These are phyloP conservation scores for Agarophyton chilense DNA, from an alignment of 23 red algal species.

Conservation along the genomic window DNA sequence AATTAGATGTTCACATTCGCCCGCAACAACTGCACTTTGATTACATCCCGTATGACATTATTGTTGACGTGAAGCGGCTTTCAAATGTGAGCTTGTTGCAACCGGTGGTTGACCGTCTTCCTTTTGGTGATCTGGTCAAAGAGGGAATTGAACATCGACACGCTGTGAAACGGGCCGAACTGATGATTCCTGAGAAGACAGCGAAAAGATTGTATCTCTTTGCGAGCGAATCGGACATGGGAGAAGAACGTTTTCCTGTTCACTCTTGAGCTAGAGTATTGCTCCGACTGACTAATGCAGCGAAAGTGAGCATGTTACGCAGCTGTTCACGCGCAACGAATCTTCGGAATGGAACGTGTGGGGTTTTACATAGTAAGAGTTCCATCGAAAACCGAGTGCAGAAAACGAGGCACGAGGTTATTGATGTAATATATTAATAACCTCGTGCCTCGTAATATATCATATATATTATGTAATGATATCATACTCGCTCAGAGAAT, in stretches of 20 bases:
- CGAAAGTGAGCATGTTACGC: too few species aligned
- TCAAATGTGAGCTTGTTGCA: not conserved
- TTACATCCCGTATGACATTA: constrained; percentile 43
- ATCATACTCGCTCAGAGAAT: too few species aligned
- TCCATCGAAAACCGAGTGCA: too few species aligned
- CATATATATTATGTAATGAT: too few species aligned
- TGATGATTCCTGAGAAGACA: constrained; percentile 38
- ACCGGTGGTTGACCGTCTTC: constrained; percentile 1
- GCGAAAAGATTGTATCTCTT: constrained; percentile 20
- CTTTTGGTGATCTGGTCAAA: not conserved
- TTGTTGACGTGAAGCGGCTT: constrained; percentile 25
- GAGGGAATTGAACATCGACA: constrained; percentile 23
- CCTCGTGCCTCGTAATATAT: too few species aligned
- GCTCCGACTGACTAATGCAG: too few species aligned
- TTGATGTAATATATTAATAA: too few species aligned
- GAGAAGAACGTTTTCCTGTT: not conserved
- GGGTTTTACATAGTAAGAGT: too few species aligned
- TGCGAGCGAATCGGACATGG: constrained; percentile 8
- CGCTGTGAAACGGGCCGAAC: not conserved
- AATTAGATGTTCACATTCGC: constrained; percentile 42
- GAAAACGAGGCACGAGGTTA: too few species aligned
- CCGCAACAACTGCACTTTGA: constrained; percentile 60
- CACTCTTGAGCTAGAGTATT: too few species aligned
- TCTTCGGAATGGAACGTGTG: too few species aligned
- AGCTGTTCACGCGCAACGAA: too few species aligned